A percentile compares a stretch with the other conserved stretches of the same genome.
Conservation (phyloP, 257 asterid species). For the Haberlea rhodopensis region DNA sequence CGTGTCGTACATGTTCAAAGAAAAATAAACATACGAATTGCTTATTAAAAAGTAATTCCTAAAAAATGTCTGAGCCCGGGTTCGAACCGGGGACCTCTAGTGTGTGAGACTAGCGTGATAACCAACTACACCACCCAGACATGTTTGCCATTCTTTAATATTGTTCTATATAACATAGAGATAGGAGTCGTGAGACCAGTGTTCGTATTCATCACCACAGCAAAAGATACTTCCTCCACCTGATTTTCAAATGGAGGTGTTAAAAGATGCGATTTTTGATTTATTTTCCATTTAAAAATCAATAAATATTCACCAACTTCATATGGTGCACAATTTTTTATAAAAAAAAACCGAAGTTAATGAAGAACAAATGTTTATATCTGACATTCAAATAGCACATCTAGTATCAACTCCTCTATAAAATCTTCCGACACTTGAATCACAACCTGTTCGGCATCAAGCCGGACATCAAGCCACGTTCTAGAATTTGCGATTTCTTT, state of each 20-base stretch:
- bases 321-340: not conserved
- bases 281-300: not conserved
- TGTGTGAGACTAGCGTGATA: slow-evolving; percentile 99
- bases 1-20: too few species aligned
- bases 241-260: too few species aligned
- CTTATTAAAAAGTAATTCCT: too few species aligned
- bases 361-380: slow-evolving; percentile 27
- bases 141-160: too few species aligned
- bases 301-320: not conserved
- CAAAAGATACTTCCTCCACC: not conserved
- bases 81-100: slow-evolving; percentile 99
- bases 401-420: slow-evolving; percentile 54
- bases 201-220: not conserved
- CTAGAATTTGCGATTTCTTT: slow-evolving; percentile 40
- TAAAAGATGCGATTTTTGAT: not conserved
- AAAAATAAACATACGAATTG: too few species aligned
- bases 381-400: slow-evolving; percentile 38
- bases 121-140: slow-evolving; percentile 99
- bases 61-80: slow-evolving; percentile 90
- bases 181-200: too few species aligned
- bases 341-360: too few species aligned
- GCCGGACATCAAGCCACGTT: slow-evolving; percentile 58
- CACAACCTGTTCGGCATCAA: slow-evolving; percentile 43
- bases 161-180: too few species aligned
- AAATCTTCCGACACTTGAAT: slow-evolving; percentile 54